Base-by-base conservation (phyloP, 306 rosid species). In the Vigna unguiculata region DNA sequence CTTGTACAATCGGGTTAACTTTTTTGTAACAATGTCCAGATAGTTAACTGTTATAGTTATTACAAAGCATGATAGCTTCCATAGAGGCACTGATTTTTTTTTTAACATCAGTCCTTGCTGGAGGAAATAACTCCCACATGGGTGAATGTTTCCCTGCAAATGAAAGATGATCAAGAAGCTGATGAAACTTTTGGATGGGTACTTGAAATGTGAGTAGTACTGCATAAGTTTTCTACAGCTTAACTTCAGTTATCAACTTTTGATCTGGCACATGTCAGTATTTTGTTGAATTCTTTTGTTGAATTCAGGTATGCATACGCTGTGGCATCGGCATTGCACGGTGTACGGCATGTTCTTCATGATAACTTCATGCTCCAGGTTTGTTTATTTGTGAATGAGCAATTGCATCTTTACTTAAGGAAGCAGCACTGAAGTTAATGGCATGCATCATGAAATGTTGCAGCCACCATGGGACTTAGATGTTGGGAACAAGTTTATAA, bases 181-280 rank as follows among this genome's bases (percentile, higher is more conserved):
- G 97, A 91, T 80, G 84, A 91, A 85, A 77, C 91, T 76, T 91
- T 91, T 77, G 97, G 97, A 82, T 91, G 97, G 97, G 95, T 91
- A 77, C 97, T 89, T 54, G 94, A 91, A 83, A 91, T 91, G 97
- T 91, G 77, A 89, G 97, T 82, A 73, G 57, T 54, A 17, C 64
- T 51, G 25, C 4, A 60, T 46, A 21, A 54, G 20, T 16, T 25
- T 69, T 62, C 32, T 4, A 14, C 52, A 54, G 9, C 12, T 22
- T 54, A 9, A 41, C 3, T 9, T 40, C 45, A 9, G 40, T 34
- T 34, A 34, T 34, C 40, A 34, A 0, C 6, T 34, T 34, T 34
- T 34, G 2, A 6, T 41, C 67, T 69, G 25, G 28, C 20, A 52
- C 40, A 2, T 28, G 40, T 28, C 65, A 28, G 14, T 30, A 32